Evolutionary conservation across 305 asterid genomes (phyloP), one percentile per base, ranked within the genome.

Genomic region (Caryopteris hybrid): DNA sequence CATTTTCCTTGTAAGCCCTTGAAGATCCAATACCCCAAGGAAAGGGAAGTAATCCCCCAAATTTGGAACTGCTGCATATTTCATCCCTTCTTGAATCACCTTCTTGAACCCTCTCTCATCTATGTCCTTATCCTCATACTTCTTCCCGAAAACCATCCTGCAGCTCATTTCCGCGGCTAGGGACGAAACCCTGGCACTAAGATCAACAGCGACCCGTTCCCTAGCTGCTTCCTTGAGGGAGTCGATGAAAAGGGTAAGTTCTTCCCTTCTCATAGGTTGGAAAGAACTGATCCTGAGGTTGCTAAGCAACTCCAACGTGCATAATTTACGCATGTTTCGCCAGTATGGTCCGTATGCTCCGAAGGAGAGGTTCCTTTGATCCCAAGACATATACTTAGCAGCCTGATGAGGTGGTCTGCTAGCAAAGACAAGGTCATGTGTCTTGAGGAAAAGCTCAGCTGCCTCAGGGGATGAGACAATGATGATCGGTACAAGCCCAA

Each of bases 281-380:
- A 79, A 81, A 6, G 91, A 87, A 16, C 9, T 66, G 38, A 85
- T 80, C 56, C 78, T 86, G 0, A 39, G 78, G 46, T 8, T 59
- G 57, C 85, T 84, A 6, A 82, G 75, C 51, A 87, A 61, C 64
- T 80, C 81, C 52, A 85, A 42, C 8, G 81, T 83, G 70, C 86
- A 85, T 0, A 87, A 57, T 50, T 83, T 87, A 8, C 85, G 83
- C 80, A 87, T 79, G 71, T 78, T 81, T 5, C 95, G 88, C 95
- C 90, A 88, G 72, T 83, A 84, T 0, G 80, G 73, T 1, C 92
- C 90, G 29, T 86, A 88, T 3, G 66, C 10, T 0, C 74, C 83
- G 11, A 82, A 86, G 0, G 75, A 8, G 9, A 84, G 48, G 81
- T 76, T 81, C 17, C 77, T 82, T 18, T 82, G 86, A 1, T 76